Evolutionary conservation across 2,329 filamentous ascomycete genomes (phyloP).

Genomic region (Aureobasidium vineae): DNA sequence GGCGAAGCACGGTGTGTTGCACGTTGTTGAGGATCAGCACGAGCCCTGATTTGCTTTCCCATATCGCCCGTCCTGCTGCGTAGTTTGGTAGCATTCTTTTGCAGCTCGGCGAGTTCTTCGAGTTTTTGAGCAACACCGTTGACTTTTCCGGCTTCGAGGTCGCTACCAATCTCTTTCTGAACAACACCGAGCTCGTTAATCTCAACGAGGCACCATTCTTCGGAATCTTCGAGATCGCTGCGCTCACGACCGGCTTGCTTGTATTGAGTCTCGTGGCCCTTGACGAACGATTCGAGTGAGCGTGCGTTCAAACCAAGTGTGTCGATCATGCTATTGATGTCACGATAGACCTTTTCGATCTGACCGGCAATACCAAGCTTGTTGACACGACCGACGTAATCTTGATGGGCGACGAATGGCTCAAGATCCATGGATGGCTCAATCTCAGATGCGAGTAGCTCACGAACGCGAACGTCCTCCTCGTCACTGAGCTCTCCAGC

Average conservation of each 20-base stretch:
- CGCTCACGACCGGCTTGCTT: conserved; percentile 56
- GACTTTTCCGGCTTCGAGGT: conserved; percentile 67
- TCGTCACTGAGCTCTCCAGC: conserved; percentile 59
- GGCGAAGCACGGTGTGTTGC: conserved; percentile 68
- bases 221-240: conserved; percentile 59
- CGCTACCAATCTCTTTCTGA: conserved; percentile 56
- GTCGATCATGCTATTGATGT: conserved; percentile 93
- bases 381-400: conserved; percentile 43
- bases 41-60: conserved; percentile 68
- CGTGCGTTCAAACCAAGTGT: conserved; percentile 84
- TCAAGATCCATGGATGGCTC: conserved; percentile 62
- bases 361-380: conserved; percentile 48
- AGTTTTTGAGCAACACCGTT: conserved; percentile 68
- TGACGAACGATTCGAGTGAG: conserved; percentile 58
- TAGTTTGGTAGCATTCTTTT: conserved; percentile 68
- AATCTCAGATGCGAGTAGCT: conserved; percentile 59
- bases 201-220: conserved; percentile 72
- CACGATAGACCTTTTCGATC: conserved; percentile 62
- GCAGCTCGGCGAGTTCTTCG: conserved; percentile 63
- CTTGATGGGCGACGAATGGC: conserved; percentile 62
- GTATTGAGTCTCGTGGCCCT: conserved; percentile 61
- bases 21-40: conserved; percentile 64
- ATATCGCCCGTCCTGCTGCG: conserved; percentile 75
- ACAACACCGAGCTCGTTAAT: conserved; percentile 62
- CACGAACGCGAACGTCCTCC: conserved; percentile 67